Evolutionary conservation across 1,139 yeast species (phyloP).

Genomic region (Yamadazyma buinensis): DNA sequence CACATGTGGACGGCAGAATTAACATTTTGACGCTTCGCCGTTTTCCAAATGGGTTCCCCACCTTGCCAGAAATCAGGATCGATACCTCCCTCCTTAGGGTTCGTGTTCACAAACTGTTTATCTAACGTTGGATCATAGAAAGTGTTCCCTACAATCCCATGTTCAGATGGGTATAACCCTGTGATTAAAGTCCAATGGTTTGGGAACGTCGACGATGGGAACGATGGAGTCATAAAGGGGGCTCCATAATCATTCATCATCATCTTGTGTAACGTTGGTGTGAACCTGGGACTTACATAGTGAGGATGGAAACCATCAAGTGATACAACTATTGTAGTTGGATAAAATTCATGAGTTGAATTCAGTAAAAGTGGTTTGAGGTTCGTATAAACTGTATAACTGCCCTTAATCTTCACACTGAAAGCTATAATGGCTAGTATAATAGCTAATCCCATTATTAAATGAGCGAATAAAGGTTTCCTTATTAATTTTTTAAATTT

Average conservation of each 20-base stretch:
- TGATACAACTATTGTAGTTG: conserved; percentile 75
- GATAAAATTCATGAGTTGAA: conserved; percentile 69
- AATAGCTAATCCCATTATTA: background rate
- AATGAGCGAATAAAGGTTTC: background rate
- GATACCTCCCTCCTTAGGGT: conserved; percentile 52
- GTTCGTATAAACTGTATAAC: background rate
- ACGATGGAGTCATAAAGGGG: conserved; percentile 82
- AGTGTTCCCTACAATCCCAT: conserved; percentile 84
- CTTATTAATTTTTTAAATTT: background rate
- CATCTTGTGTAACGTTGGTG: conserved; percentile 68
- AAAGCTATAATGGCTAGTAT: background rate
- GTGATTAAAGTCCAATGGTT: conserved; percentile 91
- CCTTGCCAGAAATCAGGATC: conserved; percentile 73
- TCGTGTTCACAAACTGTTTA: conserved; percentile 61
- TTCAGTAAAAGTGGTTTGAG: conserved; percentile 37
- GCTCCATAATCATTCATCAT: conserved; percentile 57
- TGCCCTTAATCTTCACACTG: background rate
- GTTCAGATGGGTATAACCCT: conserved; percentile 78
- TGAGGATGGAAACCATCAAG: conserved; percentile 92
- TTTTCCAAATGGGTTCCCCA: conserved; percentile 86
- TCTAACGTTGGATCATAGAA: conserved; percentile 62
- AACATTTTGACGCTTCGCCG: conserved; percentile 65
- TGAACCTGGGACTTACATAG: conserved; percentile 60
- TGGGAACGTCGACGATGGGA: conserved; percentile 87
- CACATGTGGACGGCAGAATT: conserved; percentile 88